Conservation (phyloP, 2,329 filamentous ascomycete species). For the Fusarium sp. region DNA sequence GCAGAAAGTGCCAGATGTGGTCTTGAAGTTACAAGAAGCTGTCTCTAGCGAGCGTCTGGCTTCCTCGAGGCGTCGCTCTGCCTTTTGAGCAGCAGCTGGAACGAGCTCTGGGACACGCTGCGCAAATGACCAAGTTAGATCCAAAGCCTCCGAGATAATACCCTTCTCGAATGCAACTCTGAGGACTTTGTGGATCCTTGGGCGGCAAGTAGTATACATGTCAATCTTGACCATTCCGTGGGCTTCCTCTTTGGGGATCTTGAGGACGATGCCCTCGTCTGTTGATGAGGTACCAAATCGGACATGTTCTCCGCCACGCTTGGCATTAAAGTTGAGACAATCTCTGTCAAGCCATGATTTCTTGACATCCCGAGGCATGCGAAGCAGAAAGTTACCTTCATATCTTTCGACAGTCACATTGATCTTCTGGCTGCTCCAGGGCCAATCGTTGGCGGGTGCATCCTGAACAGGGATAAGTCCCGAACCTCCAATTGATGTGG, state of each 20-base stretch:
- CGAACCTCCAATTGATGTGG: constrained; percentile 38
- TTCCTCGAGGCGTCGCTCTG: constrained; percentile 53
- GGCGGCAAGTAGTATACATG: constrained; percentile 68
- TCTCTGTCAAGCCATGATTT: constrained; percentile 67
- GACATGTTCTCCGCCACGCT: constrained; percentile 60
- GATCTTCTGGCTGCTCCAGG: constrained; percentile 51
- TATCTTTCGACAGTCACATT: constrained; percentile 50
- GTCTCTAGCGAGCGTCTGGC: constrained; percentile 50
- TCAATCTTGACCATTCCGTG: constrained; percentile 69
- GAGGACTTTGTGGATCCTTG: constrained; percentile 71
- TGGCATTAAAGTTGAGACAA: constrained; percentile 67
- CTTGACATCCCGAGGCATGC: constrained; percentile 63
- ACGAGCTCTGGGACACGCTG: constrained; percentile 56
- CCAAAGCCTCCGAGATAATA: constrained; percentile 58
- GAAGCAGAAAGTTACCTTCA: constrained; percentile 65
- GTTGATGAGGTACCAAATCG: constrained; percentile 61
- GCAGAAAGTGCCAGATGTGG: constrained; percentile 47
- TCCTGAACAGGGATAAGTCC: constrained; percentile 50
- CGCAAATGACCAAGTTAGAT: constrained; percentile 58
- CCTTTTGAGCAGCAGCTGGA: constrained; percentile 55
- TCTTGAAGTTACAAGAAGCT: constrained; percentile 49
- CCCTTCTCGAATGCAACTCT: constrained; percentile 69
- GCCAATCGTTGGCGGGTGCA: constrained; percentile 49
- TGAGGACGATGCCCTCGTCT: constrained; percentile 64
- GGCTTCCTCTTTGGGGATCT: constrained; percentile 65